Conservation (phyloP, 169 alveolate genomes). For the Miamiensis avidus region DNA sequence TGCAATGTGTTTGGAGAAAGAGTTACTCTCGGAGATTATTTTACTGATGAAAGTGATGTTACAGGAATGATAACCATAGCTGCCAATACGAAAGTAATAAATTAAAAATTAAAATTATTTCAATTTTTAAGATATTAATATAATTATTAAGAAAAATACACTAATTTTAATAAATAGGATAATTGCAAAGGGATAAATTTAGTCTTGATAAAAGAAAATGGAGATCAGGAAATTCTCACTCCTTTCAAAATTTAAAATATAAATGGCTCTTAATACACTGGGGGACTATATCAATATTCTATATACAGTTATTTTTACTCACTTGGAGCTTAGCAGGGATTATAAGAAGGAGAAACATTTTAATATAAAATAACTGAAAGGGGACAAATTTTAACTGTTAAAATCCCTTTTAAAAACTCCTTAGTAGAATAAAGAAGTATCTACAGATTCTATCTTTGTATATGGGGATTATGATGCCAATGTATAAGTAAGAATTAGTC, state of each 20-base stretch:
- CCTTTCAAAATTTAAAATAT: neutral
- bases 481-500: neutral
- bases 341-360: too few relatives aligned
- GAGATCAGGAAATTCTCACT: neutral
- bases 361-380: too few relatives aligned
- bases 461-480: neutral
- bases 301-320: too few relatives aligned
- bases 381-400: too few relatives aligned
- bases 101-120: too few relatives aligned
- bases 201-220: neutral
- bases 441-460: neutral
- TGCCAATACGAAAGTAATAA: neutral
- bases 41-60: neutral
- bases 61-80: neutral
- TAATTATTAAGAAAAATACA: too few relatives aligned
- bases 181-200: neutral
- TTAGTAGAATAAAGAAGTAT: neutral
- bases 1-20: neutral
- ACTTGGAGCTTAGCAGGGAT: too few relatives aligned
- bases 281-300: too few relatives aligned
- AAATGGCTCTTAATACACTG: neutral
- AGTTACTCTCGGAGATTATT: neutral
- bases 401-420: neutral
- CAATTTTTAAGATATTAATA: too few relatives aligned
- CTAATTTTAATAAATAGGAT: neutral